Evolutionary conservation across 768 basidiomycete genomes (phyloP), one percentile per base, ranked within the genome.

Genomic region (Collybia mongolica): DNA sequence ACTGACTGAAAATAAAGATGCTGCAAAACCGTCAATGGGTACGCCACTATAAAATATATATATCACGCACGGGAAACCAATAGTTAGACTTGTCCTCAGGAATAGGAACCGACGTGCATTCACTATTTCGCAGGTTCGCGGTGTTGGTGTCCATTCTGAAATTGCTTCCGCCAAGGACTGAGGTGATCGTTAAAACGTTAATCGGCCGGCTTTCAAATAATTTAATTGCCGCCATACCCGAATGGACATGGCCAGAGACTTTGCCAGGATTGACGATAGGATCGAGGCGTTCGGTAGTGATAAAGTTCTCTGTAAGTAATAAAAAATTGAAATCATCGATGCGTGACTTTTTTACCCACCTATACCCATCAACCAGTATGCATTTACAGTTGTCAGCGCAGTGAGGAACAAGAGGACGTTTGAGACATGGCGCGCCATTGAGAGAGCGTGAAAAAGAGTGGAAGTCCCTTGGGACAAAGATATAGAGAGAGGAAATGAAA

Each of bases 31-130:
- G 42, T 46, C 15, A n/a, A 29, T 44, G 11, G 48, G 28, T 44
- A 17, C 29, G 35, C 6, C 8, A 11, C 9, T n/a, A 29, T 26
- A 47, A 54, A 39, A 38, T 6, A 24, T 39, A 18, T 28, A 15
- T 8, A 44, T 29, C 7, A 68, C 73, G 40, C 53, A 77, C 76
- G 42, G 77, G 76, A 54, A 74, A 73, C 79, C 79, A 80, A 53
- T 80, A 81, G 44, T 67, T 72, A 17, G 75, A 79, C 54, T 80
- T 77, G 64, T 80, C 79, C 63, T 82, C 65, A 14, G 68, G 66
- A 58, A 82, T 80, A 35, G 78, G 79, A 49, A 75, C 67, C n/a
- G 79, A 76, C 2, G 78, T 75, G 57, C 80, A 82, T 57, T 73
- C 54, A 56, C 79, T 80, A 49, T 74, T 51, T 36, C 74, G 66